These are phyloP conservation scores for Litsea cubeba DNA, from an alignment of 164 flowering plant species.

Conservation along the genomic window DNA sequence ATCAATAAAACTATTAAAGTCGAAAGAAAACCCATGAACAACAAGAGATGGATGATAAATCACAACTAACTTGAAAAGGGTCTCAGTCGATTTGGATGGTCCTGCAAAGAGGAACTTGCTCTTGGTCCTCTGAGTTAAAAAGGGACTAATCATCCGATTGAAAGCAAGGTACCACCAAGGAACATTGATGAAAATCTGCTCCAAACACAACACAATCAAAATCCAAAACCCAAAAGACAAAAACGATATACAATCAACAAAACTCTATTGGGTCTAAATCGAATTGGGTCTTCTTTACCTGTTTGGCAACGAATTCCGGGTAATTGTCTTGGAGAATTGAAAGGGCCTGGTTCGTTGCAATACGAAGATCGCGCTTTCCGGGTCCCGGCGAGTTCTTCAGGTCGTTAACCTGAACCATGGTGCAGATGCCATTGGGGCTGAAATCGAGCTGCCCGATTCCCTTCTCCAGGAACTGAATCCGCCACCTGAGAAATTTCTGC, in stretches of 20 bases:
- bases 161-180: conserved; percentile 97
- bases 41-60: not conserved
- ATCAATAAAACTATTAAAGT: not conserved
- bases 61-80: conserved; percentile 72
- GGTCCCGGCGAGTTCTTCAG: conserved; percentile 76
- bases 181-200: conserved; percentile 82
- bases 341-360: conserved; percentile 65
- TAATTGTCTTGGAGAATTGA: conserved; percentile 79
- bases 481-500: conserved; percentile 57
- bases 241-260: too few species aligned
- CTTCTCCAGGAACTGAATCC: conserved; percentile 85
- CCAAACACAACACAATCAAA: not conserved
- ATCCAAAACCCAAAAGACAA: not conserved
- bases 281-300: conserved; percentile 39
- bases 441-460: conserved; percentile 72
- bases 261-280: too few species aligned
- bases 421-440: conserved; percentile 54
- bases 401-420: conserved; percentile 80
- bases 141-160: conserved; percentile 72
- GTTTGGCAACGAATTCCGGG: conserved; percentile 93
- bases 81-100: conserved; percentile 77
- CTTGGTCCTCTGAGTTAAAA: conserved; percentile 86
- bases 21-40: not conserved
- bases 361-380: conserved; percentile 50
- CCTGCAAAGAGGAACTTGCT: conserved; percentile 96